These are phyloP conservation scores for Magnusiomyces ingens DNA, from an alignment of 1,139 yeast species.

Conservation along the genomic window DNA sequence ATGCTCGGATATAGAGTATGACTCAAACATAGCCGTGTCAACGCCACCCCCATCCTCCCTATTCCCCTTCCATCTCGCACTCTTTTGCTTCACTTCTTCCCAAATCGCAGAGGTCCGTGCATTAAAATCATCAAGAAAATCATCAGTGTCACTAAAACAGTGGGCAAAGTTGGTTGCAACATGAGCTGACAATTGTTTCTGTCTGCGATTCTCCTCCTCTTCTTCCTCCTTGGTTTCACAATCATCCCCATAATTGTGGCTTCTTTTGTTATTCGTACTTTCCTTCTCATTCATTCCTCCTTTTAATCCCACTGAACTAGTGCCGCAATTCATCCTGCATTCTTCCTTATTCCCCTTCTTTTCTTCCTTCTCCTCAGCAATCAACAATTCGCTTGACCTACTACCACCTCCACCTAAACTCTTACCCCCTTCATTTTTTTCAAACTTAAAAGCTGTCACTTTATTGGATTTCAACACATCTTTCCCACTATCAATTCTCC, in stretches of 20 bases:
- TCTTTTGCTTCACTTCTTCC: constrained; percentile 3
- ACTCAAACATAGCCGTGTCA: too few species aligned
- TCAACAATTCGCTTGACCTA: background rate
- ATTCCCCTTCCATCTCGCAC: background rate
- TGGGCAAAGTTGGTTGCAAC: constrained; percentile 4
- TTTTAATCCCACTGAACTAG: too few species aligned
- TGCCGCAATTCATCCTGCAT: background rate
- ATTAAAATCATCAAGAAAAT: constrained; percentile 4
- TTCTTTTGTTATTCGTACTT: background rate
- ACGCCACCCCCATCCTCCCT: background rate
- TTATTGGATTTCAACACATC: too few species aligned
- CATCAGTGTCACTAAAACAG: constrained; percentile 6
- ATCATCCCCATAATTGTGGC: background rate
- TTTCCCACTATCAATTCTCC: background rate
- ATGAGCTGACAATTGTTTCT: background rate
- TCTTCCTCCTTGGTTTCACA: background rate
- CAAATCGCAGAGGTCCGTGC: constrained; percentile 3
- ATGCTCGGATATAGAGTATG: too few species aligned
- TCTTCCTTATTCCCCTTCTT: background rate
- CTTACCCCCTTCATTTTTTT: background rate
- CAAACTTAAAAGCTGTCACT: background rate
- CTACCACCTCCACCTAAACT: background rate
- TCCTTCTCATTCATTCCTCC: background rate
- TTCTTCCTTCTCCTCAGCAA: too few species aligned
- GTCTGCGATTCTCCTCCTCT: background rate